Evolutionary conservation across 768 basidiomycete species (phyloP), one percentile per base, ranked within the genome.

Genomic region (Trametes elegans): DNA sequence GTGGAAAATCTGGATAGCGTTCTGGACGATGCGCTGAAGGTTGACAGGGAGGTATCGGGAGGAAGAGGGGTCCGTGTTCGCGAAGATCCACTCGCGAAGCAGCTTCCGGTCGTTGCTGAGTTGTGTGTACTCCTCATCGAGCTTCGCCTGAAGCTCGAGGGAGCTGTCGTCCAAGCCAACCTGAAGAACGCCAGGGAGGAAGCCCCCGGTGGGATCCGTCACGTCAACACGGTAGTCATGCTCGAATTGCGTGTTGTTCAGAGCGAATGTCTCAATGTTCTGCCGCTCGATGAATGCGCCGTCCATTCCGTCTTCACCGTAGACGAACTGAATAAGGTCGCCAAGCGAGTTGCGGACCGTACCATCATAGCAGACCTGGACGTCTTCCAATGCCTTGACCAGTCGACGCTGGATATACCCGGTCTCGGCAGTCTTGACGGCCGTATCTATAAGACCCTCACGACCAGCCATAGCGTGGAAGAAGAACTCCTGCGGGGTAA

Each of bases 391-490:
- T 0, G 97, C 97, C 73, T 99, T 99, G 64, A 99, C 97, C 59
- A 99, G 78, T 55, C 96, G 90, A 65, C 96, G 90, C 70, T 99
- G 97, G 65, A 98, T 99, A 70, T 98, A 98, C 61, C 97, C 97
- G 0, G 97, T 98, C 74, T 99, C 97, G 41, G 97, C 97, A 4
- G 97, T 99, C 78, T 99, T 99, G 70, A 99, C 95, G 35, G 97
- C 97, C 3, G 97, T 98, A 79, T 99, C 97, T 65, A 98, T 98
- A 49, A 99, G 74, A 78, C 97, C 97, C 73, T 98, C 97, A 63
- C 97, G 91, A 72, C 97, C 96, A 64, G 96, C 96, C 96, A 98
- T 98, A 53, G 97, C 97, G 71, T 99, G 97, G 85, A 99, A 98
- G 81, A 98, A 98, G 79, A 93, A 99, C 68, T 99, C 97, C 61